Conservation (phyloP, 345 rosid genomes). For the Carallia pectinifolia region DNA sequence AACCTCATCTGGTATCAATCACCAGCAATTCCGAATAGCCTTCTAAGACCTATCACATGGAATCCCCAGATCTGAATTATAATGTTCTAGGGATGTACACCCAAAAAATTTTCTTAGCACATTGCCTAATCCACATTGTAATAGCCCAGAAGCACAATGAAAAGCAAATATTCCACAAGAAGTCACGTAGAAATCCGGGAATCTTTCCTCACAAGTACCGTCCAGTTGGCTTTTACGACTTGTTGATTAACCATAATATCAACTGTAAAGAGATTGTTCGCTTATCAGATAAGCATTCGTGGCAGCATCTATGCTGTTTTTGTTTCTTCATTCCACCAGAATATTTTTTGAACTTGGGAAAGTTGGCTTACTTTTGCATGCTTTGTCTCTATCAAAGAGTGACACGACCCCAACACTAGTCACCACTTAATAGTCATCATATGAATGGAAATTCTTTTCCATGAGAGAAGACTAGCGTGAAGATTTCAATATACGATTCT, state of each 20-base stretch:
- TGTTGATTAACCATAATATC: background rate
- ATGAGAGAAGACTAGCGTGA: background rate
- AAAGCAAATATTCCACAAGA: background rate
- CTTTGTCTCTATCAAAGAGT: background rate
- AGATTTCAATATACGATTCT: too few species aligned
- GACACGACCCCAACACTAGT: background rate
- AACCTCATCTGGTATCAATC: background rate
- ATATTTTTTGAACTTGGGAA: background rate
- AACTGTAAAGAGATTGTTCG: background rate
- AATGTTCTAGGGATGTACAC: background rate
- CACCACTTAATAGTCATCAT: too few species aligned
- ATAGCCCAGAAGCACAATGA: too few species aligned
- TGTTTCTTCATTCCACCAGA: background rate
- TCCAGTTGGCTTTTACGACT: background rate
- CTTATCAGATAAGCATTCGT: background rate
- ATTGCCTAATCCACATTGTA: too few species aligned
- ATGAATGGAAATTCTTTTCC: background rate
- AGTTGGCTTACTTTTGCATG: background rate
- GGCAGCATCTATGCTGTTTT: background rate
- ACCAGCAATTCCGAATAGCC: background rate
- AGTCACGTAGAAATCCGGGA: background rate
- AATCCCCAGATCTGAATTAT: too few species aligned
- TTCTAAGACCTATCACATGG: background rate
- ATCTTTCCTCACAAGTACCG: background rate
- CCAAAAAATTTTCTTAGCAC: too few species aligned